Evolutionary conservation across 2,329 filamentous ascomycete genomes (phyloP).

Genomic region (Paecilomyces dactylethromorphus): DNA sequence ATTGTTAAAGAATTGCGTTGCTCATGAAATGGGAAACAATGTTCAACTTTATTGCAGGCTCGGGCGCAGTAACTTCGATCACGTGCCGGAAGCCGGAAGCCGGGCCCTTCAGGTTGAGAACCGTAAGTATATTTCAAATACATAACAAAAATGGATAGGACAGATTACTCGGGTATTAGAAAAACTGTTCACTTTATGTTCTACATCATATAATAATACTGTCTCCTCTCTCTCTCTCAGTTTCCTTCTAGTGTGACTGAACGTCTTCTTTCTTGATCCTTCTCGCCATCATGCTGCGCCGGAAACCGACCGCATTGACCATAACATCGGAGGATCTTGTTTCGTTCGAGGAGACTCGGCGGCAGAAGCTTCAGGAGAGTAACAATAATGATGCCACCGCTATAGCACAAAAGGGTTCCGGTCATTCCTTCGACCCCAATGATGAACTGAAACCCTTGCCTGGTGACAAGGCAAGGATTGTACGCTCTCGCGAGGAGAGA

Average conservation of each 20-base stretch:
- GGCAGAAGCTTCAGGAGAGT: slow-evolving; percentile 23
- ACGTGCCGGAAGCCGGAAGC: background rate
- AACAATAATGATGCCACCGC: slow-evolving; percentile 13
- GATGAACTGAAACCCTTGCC: slow-evolving; percentile 46
- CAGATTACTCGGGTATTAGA: background rate
- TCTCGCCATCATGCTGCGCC: slow-evolving; percentile 39
- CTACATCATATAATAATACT: background rate
- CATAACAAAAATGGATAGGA: background rate
- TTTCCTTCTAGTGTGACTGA: background rate
- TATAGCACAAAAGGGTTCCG: slow-evolving; percentile 14
- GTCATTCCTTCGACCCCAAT: slow-evolving; percentile 36
- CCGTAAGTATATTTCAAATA: background rate
- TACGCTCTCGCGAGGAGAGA: slow-evolving; percentile 40
- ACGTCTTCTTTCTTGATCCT: background rate
- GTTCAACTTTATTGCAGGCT: background rate
- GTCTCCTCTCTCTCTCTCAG: no score
- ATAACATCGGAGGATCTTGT: slow-evolving; percentile 43
- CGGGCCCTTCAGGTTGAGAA: background rate
- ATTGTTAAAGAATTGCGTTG: slow-evolving; percentile 5
- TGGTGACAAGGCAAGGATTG: slow-evolving; percentile 42
- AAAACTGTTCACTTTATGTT: background rate
- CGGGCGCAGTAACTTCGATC: background rate
- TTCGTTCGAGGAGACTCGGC: slow-evolving; percentile 38
- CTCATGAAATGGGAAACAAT: background rate
- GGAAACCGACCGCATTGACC: slow-evolving; percentile 45